These are phyloP conservation scores for Arthrinium phaeospermum DNA, from an alignment of 2,329 filamentous ascomycete species.

Conservation along the genomic window DNA sequence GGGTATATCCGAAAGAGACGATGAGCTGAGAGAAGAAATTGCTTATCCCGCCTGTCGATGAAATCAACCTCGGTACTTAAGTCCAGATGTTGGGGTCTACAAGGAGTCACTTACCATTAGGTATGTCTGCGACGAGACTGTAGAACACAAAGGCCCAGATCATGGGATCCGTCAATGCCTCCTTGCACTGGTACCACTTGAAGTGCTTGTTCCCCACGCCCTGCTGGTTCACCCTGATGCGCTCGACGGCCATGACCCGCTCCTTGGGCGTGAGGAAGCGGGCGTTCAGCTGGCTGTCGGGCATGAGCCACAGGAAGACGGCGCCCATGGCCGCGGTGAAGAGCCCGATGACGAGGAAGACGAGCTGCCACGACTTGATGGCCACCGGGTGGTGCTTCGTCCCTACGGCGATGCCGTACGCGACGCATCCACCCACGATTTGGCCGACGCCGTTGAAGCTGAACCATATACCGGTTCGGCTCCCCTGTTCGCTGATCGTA, in stretches of 20 bases:
- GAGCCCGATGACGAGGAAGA: conserved; percentile 60
- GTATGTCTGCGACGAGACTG: conserved; percentile 42
- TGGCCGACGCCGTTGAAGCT: conserved; percentile 44
- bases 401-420: conserved; percentile 55
- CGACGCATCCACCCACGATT: conserved; percentile 46
- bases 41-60: conserved; percentile 34
- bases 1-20: conserved; percentile 66
- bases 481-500: conserved; percentile 37
- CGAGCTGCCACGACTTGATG: conserved; percentile 70
- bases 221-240: conserved; percentile 68
- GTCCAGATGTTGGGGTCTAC: not conserved
- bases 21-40: conserved; percentile 51
- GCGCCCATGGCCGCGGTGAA: conserved; percentile 55
- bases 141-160: conserved; percentile 44
- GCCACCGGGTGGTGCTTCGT: conserved; percentile 43
- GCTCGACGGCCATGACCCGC: conserved; percentile 54
- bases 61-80: not conserved
- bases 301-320: conserved; percentile 56
- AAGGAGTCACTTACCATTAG: conserved; percentile 39
- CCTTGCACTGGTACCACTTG: conserved; percentile 64
- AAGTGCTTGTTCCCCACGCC: conserved; percentile 73
- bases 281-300: conserved; percentile 47
- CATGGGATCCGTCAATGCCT: conserved; percentile 45
- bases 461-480: conserved; percentile 38
- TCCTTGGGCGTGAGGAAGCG: conserved; percentile 62